A percentile compares a stretch with the other conserved stretches of the same genome.
phyloP scores from a whole-genome alignment of 2,329 filamentous ascomycete genomes.

The Verticillium tricorpus region DNA sequence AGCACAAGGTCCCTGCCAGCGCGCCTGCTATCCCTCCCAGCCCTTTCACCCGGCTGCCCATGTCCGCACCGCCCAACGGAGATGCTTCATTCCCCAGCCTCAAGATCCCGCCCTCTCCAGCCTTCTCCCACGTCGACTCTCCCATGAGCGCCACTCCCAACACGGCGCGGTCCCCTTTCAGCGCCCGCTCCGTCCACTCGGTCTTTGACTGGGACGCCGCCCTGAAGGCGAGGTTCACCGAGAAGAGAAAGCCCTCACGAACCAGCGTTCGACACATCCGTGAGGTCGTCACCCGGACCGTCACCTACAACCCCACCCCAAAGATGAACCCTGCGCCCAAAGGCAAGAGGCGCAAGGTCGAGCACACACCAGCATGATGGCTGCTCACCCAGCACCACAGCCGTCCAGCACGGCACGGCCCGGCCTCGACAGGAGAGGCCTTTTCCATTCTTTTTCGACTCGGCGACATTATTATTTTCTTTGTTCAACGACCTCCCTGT shows the following conservation, averaged over 20 bases:
- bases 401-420: background rate
- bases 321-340: constrained; percentile 85
- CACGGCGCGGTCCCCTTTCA: constrained; percentile 67
- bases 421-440: background rate
- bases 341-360: constrained; percentile 80
- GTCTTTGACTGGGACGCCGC: constrained; percentile 77
- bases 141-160: constrained; percentile 58
- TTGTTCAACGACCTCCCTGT: constrained; percentile 1
- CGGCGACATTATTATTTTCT: background rate
- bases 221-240: constrained; percentile 61
- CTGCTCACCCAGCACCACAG: background rate
- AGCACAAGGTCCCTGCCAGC: constrained; percentile 37
- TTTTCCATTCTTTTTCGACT: background rate
- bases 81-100: constrained; percentile 60
- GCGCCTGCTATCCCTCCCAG: constrained; percentile 39
- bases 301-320: constrained; percentile 70
- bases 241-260: constrained; percentile 51
- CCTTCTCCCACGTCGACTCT: constrained; percentile 63
- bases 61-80: constrained; percentile 58
- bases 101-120: constrained; percentile 73
- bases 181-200: constrained; percentile 59
- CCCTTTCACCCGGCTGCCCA: constrained; percentile 49
- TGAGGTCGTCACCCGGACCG: constrained; percentile 90
- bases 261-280: constrained; percentile 68
- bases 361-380: constrained; percentile 22